These are phyloP conservation scores for Plasmodium gallinaceum DNA, from an alignment of 169 alveolate species.

Conservation along the genomic window DNA sequence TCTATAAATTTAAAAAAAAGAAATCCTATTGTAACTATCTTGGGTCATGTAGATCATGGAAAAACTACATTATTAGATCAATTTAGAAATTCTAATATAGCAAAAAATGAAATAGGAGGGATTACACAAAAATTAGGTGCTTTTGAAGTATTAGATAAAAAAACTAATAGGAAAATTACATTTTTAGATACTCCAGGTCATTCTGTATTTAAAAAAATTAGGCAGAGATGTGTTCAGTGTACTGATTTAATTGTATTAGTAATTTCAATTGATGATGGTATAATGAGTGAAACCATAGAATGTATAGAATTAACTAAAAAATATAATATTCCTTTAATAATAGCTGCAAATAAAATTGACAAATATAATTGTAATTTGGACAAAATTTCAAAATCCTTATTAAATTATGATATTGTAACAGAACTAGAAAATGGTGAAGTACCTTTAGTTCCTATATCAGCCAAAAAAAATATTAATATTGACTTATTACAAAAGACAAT, in stretches of 20 bases:
- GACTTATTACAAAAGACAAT: slow-evolving; percentile 86
- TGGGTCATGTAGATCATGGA: slow-evolving; percentile 99
- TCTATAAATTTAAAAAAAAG: slow-evolving; percentile 87
- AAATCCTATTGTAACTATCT: slow-evolving; percentile 94
- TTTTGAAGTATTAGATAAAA: slow-evolving; percentile 87
- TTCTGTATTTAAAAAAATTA: slow-evolving; percentile 93
- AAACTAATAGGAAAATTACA: slow-evolving; percentile 85
- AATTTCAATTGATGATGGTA: slow-evolving; percentile 95
- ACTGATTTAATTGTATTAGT: slow-evolving; percentile 95
- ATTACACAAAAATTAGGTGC: slow-evolving; percentile 96
- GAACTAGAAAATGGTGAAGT: slow-evolving; percentile 80
- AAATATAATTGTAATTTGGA: slow-evolving; percentile 61
- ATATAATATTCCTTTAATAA: slow-evolving; percentile 86
- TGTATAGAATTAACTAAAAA: slow-evolving; percentile 87
- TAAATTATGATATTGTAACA: slow-evolving; percentile 84
- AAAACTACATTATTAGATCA: slow-evolving; percentile 95
- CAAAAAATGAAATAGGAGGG: slow-evolving; percentile 90
- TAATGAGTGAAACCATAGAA: slow-evolving; percentile 95
- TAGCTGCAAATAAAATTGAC: slow-evolving; percentile 94
- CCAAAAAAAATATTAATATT: slow-evolving; percentile 86
- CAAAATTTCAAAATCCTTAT: slow-evolving; percentile 79
- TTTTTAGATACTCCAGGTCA: slow-evolving; percentile 98
- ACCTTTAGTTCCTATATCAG: slow-evolving; percentile 91
- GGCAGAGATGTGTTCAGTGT: slow-evolving; percentile 94
- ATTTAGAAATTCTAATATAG: slow-evolving; percentile 84